phyloP scores from a whole-genome alignment of 345 rosid species.

The Salix koriyanagi region DNA sequence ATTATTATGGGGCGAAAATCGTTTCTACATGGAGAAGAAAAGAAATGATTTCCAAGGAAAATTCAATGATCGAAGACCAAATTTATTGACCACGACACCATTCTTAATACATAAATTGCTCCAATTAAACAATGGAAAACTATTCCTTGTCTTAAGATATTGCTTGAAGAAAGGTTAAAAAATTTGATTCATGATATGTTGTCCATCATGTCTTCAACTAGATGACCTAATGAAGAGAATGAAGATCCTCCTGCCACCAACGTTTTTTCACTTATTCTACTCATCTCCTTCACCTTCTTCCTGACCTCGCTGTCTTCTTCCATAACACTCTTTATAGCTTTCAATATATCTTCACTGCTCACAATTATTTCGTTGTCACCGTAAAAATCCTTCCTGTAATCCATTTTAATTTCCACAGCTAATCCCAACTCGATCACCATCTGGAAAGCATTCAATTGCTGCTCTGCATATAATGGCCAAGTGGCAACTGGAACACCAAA shows the following conservation, averaged over 20 bases:
- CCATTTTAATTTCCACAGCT: conserved; percentile 12
- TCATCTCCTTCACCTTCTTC: neutral
- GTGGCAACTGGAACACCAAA: conserved; percentile 14
- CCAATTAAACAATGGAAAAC: no score
- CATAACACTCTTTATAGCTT: neutral
- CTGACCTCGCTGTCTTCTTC: neutral
- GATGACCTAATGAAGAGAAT: neutral
- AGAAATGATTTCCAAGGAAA: no score
- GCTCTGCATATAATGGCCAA: conserved; percentile 20
- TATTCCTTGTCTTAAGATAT: no score
- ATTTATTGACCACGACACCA: no score
- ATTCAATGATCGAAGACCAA: no score
- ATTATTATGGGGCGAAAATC: no score
- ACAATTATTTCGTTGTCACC: neutral
- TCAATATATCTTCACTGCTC: neutral
- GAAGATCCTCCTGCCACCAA: conserved; percentile 3
- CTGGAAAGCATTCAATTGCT: conserved; percentile 5
- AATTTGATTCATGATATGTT: no score
- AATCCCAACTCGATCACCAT: conserved; percentile 15
- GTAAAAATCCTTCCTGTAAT: neutral
- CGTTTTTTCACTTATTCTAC: neutral
- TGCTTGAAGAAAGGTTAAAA: no score
- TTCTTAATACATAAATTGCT: no score
- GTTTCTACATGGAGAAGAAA: no score
- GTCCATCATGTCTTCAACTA: neutral